phyloP scores from a whole-genome alignment of 257 asterid species.

The Jaltomata sinuosa region DNA sequence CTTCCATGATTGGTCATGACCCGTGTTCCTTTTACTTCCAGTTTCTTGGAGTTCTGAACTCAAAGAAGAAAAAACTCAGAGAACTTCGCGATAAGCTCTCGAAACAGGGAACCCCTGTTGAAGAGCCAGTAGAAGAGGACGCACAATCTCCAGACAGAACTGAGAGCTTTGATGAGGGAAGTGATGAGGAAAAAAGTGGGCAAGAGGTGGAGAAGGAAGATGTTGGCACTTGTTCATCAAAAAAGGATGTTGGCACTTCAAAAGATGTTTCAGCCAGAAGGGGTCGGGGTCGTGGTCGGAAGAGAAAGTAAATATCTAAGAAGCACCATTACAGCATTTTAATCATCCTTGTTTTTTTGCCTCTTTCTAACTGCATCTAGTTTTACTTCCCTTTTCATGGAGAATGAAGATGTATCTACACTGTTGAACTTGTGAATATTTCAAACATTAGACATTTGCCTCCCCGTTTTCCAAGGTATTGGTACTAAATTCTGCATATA shows the following conservation, averaged over 20 bases:
- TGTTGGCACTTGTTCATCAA: constrained; percentile 16
- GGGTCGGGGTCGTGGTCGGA: constrained; percentile 53
- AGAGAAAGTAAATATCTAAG: constrained; percentile 39
- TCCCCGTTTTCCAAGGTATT: background rate
- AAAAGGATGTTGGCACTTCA: constrained; percentile 20
- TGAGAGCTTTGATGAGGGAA: constrained; percentile 53
- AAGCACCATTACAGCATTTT: background rate
- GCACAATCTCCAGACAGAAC: constrained; percentile 58
- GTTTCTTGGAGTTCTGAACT: constrained; percentile 69
- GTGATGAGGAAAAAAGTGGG: constrained; percentile 23
- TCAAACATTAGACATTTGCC: background rate
- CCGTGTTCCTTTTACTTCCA: constrained; percentile 19
- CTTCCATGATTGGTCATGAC: background rate
- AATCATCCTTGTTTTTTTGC: background rate
- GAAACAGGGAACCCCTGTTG: constrained; percentile 21
- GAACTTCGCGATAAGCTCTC: constrained; percentile 66
- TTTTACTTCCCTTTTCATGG: background rate
- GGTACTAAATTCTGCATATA: background rate
- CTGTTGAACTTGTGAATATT: background rate
- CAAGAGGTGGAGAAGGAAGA: constrained; percentile 24
- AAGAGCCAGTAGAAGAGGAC: constrained; percentile 36
- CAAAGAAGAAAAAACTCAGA: constrained; percentile 88
- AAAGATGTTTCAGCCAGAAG: constrained; percentile 30
- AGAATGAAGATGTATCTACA: background rate
- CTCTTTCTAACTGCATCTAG: background rate